Evolutionary conservation across 164 flowering plant species (phyloP).

Genomic region (Dillenia turbinata): DNA sequence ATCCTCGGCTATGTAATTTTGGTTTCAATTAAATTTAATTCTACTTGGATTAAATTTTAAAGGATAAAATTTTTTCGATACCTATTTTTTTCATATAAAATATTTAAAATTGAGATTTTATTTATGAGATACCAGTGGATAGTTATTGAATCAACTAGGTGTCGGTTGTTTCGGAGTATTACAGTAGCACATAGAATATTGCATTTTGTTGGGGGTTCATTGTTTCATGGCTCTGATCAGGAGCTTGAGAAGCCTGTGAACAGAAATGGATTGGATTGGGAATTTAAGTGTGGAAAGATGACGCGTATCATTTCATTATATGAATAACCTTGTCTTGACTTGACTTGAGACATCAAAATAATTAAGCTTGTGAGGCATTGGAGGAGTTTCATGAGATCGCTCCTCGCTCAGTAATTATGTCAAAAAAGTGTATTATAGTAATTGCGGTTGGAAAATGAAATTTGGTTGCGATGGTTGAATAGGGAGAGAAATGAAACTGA

Average conservation of each 20-base stretch:
- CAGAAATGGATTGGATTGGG: slow-evolving; percentile 28
- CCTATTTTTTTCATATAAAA: slow-evolving; percentile 54
- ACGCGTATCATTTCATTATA: background rate
- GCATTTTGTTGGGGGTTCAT: slow-evolving; percentile 32
- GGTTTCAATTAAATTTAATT: no score
- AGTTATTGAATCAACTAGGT: slow-evolving; percentile 50
- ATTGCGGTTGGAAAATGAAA: no score
- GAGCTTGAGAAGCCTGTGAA: slow-evolving; percentile 14
- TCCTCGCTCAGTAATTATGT: no score
- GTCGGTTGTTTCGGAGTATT: slow-evolving; percentile 52
- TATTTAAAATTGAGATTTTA: slow-evolving; percentile 34
- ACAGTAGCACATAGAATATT: slow-evolving; percentile 37
- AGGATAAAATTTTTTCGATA: background rate
- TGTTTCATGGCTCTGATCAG: slow-evolving; percentile 52
- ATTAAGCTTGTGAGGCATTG: no score
- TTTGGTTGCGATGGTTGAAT: no score
- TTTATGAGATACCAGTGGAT: slow-evolving; percentile 34
- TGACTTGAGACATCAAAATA: no score
- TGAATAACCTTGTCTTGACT: no score
- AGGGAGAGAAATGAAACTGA: no score
- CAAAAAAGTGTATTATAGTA: no score
- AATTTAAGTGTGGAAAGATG: slow-evolving; percentile 23
- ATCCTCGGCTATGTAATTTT: no score
- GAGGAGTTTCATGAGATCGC: no score
- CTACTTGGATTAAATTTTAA: no score